A percentile compares a stretch with the other conserved stretches of the same genome.
phyloP scores from a whole-genome alignment of 139 green algal genomes.

The Desmodesmus armatus region DNA sequence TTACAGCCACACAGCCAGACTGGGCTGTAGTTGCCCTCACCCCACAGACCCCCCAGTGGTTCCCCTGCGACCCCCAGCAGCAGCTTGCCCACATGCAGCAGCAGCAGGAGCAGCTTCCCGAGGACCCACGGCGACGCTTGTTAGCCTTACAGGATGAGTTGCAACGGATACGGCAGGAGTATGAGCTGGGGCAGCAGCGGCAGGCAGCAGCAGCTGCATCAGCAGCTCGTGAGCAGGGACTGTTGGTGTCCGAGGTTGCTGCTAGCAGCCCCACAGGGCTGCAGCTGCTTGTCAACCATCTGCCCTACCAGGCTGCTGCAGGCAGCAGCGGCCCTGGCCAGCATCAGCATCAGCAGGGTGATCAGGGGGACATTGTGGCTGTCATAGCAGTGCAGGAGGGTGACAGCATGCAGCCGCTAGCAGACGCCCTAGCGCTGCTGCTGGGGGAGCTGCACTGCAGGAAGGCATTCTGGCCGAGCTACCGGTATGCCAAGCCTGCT shows the following conservation, averaged over 20 bases:
- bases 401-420: neutral
- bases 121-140: neutral
- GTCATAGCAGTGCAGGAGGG: slow-evolving; percentile 30
- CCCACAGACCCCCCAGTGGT: neutral
- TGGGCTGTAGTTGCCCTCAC: neutral
- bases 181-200: slow-evolving; percentile 5
- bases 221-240: neutral
- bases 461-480: slow-evolving; percentile 15
- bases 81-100: slow-evolving; percentile 5
- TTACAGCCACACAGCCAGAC: neutral
- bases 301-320: neutral
- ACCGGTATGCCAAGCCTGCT: neutral
- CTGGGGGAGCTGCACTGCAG: slow-evolving; percentile 34
- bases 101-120: neutral
- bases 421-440: slow-evolving; percentile 1
- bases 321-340: slow-evolving; percentile 33
- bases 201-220: slow-evolving; percentile 31
- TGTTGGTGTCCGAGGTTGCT: slow-evolving; percentile 5
- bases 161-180: neutral
- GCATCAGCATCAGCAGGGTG: slow-evolving; percentile 14
- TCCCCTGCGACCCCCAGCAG: neutral
- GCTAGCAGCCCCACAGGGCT: neutral
- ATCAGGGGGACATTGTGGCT: neutral
- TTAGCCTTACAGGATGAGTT: neutral
- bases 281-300: neutral